Base-by-base conservation (phyloP, 345 rosid genomes). In the Linum tenue region DNA sequence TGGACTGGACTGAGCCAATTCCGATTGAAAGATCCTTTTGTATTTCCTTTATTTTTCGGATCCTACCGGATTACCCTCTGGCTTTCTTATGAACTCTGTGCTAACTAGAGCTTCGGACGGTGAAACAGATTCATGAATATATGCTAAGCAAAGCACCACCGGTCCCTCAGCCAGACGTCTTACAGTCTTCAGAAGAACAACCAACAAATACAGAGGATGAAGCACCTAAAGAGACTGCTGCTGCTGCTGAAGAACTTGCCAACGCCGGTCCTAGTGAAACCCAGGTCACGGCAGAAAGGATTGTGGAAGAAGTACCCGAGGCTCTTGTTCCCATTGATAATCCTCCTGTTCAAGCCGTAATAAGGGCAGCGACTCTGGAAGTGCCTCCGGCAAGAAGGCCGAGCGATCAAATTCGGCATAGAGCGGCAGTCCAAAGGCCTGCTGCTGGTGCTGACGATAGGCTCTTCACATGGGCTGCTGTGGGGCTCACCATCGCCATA, bases 401-500 rank as follows among this genome's bases (percentile, higher is more conserved):
- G 4, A 66, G 55, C 31, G 62, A 70, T 64, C 31, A 66, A 56
- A 67, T 59, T 55, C 77, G 67, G 69, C 87, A 55, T 40, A 81
- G 39, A 58, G 64, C 72, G 14, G 77, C 36, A 60, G 79, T 76
- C 68, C 92, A 80, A 60, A 88, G 62, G 72, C 88, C 87, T 22
- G 86, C 82, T 16, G 53, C 51, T 7, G 31, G 31, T 22, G 53
- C 53, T 3, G 98, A 88, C 65, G 98, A 92, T 71, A 83, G 86
- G 40, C 37, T 92, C 60, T 85, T 90, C 75, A 86, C 94, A 0
- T 81, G 71, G 96, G 97, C 98, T 7, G 95, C 91, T 0, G 85
- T 88, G 56, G 99, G 96, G 62, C 92, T 94, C 48, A 79, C 96
- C 41, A 62, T 94, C 11, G 97, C 97, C 15, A 92, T 90, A 64